Conservation (phyloP, 176 grass and related monocot species). For the Zea mays region DNA sequence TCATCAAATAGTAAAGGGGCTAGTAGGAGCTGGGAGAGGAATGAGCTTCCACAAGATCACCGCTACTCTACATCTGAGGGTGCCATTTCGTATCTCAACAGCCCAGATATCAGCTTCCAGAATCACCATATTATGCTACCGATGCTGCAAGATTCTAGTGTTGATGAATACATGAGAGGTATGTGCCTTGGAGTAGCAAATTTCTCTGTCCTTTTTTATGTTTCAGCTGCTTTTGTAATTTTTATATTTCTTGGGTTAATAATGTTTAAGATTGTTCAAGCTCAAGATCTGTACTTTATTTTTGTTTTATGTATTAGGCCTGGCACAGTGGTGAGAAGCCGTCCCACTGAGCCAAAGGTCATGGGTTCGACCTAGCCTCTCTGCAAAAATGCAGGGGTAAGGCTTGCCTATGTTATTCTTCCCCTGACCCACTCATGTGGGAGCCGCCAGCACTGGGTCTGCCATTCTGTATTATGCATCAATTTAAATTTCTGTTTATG, state of each 20-base stretch:
- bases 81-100: conserved; percentile 65
- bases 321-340: no score
- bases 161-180: conserved; percentile 67
- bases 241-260: conserved; percentile 12
- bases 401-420: no score
- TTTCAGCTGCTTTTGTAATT: conserved; percentile 7
- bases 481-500: not conserved
- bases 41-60: conserved; percentile 43
- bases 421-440: no score
- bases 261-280: conserved; percentile 4
- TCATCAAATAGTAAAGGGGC: conserved; percentile 64
- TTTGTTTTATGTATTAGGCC: not conserved
- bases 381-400: no score
- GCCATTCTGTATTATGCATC: not conserved
- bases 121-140: conserved; percentile 50
- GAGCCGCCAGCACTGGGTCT: no score
- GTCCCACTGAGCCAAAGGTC: no score
- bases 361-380: no score
- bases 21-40: conserved; percentile 71
- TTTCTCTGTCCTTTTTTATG: conserved; percentile 1
- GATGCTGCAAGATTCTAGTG: conserved; percentile 38
- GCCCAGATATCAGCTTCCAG: conserved; percentile 60
- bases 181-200: conserved; percentile 26
- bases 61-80: conserved; percentile 57
- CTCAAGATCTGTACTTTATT: not conserved